Base-by-base conservation (phyloP, 2,329 filamentous ascomycete species). In the Pseudocercospora eumusae region DNA sequence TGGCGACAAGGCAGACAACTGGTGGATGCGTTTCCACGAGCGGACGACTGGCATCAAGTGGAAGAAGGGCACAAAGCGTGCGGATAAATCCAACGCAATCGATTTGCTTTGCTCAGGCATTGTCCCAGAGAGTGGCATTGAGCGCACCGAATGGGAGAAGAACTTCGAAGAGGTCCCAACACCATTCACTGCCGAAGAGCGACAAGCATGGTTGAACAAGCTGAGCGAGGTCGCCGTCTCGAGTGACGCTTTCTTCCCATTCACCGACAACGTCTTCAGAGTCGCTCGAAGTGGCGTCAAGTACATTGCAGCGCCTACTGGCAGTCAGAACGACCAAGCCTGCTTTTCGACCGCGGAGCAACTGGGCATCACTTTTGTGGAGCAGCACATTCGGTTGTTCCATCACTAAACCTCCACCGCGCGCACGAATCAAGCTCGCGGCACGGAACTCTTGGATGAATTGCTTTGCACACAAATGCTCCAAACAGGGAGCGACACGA, bases 21-120 rank as follows among this genome's bases (percentile, higher is more conserved):
- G 93, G 93, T 99, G 93, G 95, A 90, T 99, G 84, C 90, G 95
- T 73, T 98, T 98, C 87, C 91, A 97, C 82, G 88, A 91, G 70
- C 89, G 91, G 57, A 91, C 95, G 11, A 84, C 98, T 55, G 84
- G 82, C 74, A 89, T 99, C 76, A 91, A 93, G 82, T 99, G 92
- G 91, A 97, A 96, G 85, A 93, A 95, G 82, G 93, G 95, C 72
- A 92, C 90, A 75, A 98, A 98, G 87, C 88, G 95, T 61, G 86
- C 95, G 52, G 93, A 97, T 78, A 99, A 98, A 86, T 96, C 90
- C 82, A 99, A 99, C 77, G 93, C 93, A 68, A 97, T 98, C 74
- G 95, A 98, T 76, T 83, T 98, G 74, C 87, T 98, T 67, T 95
- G 95, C 77, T 95, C 91, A 65, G 93, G 93, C 57, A 85, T 96